Conservation (phyloP, 2,329 filamentous ascomycete genomes). For the Kalaharituber pfeilii region DNA sequence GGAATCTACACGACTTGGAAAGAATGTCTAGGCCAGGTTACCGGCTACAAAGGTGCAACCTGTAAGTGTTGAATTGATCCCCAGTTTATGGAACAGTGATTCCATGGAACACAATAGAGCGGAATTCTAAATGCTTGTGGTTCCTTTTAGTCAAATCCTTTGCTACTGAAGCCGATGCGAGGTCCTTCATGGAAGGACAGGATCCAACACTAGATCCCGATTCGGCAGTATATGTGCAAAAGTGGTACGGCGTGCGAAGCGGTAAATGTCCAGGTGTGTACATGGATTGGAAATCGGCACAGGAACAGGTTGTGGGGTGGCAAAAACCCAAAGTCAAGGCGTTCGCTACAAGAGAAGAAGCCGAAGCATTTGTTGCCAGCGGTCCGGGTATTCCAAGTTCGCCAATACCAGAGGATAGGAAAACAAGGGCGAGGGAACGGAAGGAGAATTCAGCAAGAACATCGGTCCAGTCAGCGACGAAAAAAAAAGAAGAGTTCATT, state of each 20-base stretch:
- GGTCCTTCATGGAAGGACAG: slow-evolving; percentile 20
- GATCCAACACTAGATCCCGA: slow-evolving; percentile 23
- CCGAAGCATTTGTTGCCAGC: slow-evolving; percentile 53
- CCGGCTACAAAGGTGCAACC: slow-evolving; percentile 35
- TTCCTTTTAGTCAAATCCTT: slow-evolving; percentile 22
- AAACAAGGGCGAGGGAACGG: slow-evolving; percentile 16
- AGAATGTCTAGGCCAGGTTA: slow-evolving; percentile 44
- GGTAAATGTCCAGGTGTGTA: slow-evolving; percentile 46
- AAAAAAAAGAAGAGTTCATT: slow-evolving; percentile 26
- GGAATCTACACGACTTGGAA: slow-evolving; percentile 47
- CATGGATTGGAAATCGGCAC: slow-evolving; percentile 42
- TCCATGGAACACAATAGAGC: background rate
- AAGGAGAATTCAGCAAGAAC: slow-evolving; percentile 27
- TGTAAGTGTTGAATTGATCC: slow-evolving; percentile 23
- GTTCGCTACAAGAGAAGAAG: slow-evolving; percentile 34
- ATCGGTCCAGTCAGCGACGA: slow-evolving; percentile 28
- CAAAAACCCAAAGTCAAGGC: slow-evolving; percentile 42
- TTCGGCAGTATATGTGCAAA: slow-evolving; percentile 25
- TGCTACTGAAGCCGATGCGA: slow-evolving; percentile 20
- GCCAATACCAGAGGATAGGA: slow-evolving; percentile 23
- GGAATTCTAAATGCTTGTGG: too few relatives aligned
- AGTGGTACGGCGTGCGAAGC: slow-evolving; percentile 46
- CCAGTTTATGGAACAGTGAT: background rate
- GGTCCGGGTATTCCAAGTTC: slow-evolving; percentile 23
- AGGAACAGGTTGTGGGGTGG: slow-evolving; percentile 43